These are phyloP conservation scores for Yamadazyma scolyti DNA, from an alignment of 805 yeast species.

Conservation along the genomic window DNA sequence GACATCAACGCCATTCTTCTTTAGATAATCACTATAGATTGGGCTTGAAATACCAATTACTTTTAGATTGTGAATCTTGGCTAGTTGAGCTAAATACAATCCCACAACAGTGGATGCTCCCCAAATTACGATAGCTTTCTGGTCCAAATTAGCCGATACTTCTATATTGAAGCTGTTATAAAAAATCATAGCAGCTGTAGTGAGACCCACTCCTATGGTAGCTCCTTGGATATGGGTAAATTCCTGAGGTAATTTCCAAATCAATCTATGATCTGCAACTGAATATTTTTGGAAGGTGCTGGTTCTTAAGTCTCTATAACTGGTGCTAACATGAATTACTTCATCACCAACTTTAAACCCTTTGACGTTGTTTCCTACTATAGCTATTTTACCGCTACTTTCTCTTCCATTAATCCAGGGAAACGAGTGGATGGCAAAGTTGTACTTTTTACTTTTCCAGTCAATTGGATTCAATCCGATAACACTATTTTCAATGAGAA, in stretches of 20 bases:
- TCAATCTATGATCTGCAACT: constrained; percentile 40
- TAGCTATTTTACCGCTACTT: constrained; percentile 37
- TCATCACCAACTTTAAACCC: constrained; percentile 27
- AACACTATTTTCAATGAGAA: constrained; percentile 21
- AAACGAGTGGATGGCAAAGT: constrained; percentile 43
- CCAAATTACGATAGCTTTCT: constrained; percentile 35
- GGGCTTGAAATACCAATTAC: constrained; percentile 28
- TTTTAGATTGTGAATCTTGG: constrained; percentile 34
- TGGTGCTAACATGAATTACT: constrained; percentile 44
- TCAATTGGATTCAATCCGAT: constrained; percentile 47
- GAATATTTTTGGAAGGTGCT: constrained; percentile 47
- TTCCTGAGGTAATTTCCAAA: constrained; percentile 39
- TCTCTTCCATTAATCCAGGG: constrained; percentile 53
- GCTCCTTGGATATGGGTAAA: constrained; percentile 38
- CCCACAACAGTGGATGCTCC: constrained; percentile 50
- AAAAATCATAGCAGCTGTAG: constrained; percentile 35
- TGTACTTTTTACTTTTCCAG: constrained; percentile 46
- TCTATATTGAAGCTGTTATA: constrained; percentile 17
- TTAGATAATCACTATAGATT: constrained; percentile 16
- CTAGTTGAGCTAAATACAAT: constrained; percentile 38
- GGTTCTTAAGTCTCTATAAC: constrained; percentile 44
- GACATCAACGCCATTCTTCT: constrained; percentile 23
- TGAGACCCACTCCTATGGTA: constrained; percentile 45
- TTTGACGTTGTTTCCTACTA: constrained; percentile 28
- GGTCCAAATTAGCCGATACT: constrained; percentile 1